Evolutionary conservation across 1,284 basidiomycete species (phyloP), one percentile per base, ranked within the genome.

Genomic region (Phlebopus sp.): DNA sequence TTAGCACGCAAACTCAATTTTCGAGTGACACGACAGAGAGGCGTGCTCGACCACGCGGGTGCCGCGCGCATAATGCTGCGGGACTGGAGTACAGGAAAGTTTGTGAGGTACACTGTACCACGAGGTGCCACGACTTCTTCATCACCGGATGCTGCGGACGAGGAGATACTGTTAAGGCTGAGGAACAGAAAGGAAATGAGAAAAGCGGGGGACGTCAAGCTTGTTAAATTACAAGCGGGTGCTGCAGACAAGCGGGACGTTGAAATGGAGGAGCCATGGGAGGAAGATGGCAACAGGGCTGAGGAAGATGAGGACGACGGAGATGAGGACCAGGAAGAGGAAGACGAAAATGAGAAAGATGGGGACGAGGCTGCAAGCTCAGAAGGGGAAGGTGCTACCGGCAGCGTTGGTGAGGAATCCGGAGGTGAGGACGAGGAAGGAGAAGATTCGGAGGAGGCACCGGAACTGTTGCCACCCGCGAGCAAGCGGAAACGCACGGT

Each of bases 61-160:
- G 90, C 94, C 2, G 88, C 91, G 8, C 85, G 91, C 19, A 78
- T 87, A 45, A 75, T 98, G 35, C 76, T 98, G 37, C 84, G 90
- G 21, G 95, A 98, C 70, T 99, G 95, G 95, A 86, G 81, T 53
- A 78, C 76, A 5, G 90, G 88, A 44, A 84, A 81, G 54, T 81
- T 98, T 60, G 79, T 83, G 13, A 86, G 90, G 60, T 96, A 89
- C 70, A 86, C 88, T 5, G 66, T 77, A 17, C 82, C 85, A 2
- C 77, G 82, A 4, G 60, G 71, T 0, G 46, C 69, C 2, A 53
- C 69, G 19, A 55, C 59, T 14, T 53, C 57, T 21, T 57, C 41
- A 17, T 57, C 42, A 37, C 25, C 60, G 69, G 25, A 51, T 62
- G 39, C 64, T 61, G 65, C 63, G 14, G 77, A 83, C 59, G 70